Base-by-base conservation (phyloP, 2,329 filamentous ascomycete species). In the Davidsoniella virescens region DNA sequence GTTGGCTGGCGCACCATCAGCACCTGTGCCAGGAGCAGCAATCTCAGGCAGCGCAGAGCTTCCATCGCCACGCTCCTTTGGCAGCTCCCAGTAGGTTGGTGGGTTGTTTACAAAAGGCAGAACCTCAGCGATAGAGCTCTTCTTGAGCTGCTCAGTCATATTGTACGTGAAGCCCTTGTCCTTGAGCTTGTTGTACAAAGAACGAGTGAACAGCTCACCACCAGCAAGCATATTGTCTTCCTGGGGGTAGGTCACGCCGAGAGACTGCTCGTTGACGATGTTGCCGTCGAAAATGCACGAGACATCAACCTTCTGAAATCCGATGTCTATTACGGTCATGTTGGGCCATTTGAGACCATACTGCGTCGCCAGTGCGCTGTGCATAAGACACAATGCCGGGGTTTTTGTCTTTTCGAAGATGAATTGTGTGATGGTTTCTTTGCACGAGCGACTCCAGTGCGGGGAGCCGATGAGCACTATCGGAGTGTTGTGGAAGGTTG, bases 401-500 rank as follows among this genome's bases (percentile, higher is more conserved):
- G 87, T 92, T 68, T 90, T 92, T 62, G 94, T 94, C 66, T 92
- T 93, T 66, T 98, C 92, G 60, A 98, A 98, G 56, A 96, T 78
- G 69, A 94, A 98, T 55, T 92, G 86, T 12, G 88, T 84, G 56
- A 98, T 81, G 38, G 76, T 76, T 65, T 96, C 90, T 62, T 82
- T 82, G 64, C 95, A 87, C 55, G 83, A 81, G 7, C 84, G 78
- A 3, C 87, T 87, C 90, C 92, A 98, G 57, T 81, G 82, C 3
- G 92, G 88, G 57, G 94, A 85, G 6, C 84, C 77, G 65, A 96
- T 83, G 55, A 98, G 77, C 63, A 96, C 74, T 56, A 98, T 86
- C 2, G 92, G 88, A 0, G 90, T 95, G 67, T 95, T 95, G 67
- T 96, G 92, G 63, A 94, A 92, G 2, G 86, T 87, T 23, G 87